A percentile compares a stretch with the other conserved stretches of the same genome.
phyloP scores from a whole-genome alignment of 148 eudicot genomes.

The Nepenthes gracilis region DNA sequence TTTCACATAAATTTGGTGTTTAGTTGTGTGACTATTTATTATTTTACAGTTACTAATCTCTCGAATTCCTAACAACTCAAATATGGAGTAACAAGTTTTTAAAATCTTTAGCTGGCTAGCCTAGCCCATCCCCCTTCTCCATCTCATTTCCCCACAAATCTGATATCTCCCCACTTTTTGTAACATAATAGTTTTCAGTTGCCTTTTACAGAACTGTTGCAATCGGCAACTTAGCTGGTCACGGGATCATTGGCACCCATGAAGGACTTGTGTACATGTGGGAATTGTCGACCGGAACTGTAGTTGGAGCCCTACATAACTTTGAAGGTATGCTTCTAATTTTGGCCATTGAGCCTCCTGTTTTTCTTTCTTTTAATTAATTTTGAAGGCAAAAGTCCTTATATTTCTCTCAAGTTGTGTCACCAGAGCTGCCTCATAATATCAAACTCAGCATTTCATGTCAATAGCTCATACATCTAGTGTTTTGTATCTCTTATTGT shows the following conservation, averaged over 20 bases:
- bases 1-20: too few relatives aligned
- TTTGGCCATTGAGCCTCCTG: not conserved
- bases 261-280: conserved; percentile 63
- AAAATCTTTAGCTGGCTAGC: too few relatives aligned
- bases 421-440: too few relatives aligned
- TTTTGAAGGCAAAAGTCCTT: not conserved
- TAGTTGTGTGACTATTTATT: too few relatives aligned
- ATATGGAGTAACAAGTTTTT: too few relatives aligned
- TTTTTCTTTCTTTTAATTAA: not conserved
- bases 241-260: conserved; percentile 67
- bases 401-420: not conserved
- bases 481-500: too few relatives aligned
- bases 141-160: not conserved
- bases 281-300: conserved; percentile 63
- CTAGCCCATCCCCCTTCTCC: too few relatives aligned
- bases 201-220: conserved; percentile 39
- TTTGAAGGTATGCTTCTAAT: conserved; percentile 40
- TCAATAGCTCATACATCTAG: too few relatives aligned
- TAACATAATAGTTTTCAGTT: conserved; percentile 1
- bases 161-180: not conserved
- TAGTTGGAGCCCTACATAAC: conserved; percentile 35
- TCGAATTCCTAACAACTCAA: too few relatives aligned
- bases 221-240: conserved; percentile 51
- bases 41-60: too few relatives aligned
- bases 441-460: too few relatives aligned